These are phyloP conservation scores for Seiridium unicorne DNA, from an alignment of 2,329 filamentous ascomycete genomes.

Conservation along the genomic window DNA sequence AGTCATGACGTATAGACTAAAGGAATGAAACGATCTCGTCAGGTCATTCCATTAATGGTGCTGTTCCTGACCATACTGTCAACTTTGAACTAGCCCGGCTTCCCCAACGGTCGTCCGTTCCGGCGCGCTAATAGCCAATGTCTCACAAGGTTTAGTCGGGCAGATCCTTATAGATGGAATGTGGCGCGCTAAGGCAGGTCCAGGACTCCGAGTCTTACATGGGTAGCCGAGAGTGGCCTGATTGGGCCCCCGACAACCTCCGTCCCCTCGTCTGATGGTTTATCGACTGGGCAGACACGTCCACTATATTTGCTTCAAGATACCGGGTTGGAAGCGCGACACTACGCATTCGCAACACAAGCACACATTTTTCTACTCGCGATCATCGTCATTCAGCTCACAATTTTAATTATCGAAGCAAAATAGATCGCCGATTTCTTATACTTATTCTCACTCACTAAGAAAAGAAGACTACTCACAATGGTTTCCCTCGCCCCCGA, in stretches of 20 bases:
- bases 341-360: not conserved
- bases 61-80: too few relatives aligned
- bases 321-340: not conserved
- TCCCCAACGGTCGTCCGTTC: slow-evolving; percentile 5
- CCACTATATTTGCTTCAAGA: not conserved
- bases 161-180: not conserved
- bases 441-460: not conserved
- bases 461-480: slow-evolving; percentile 2
- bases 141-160: not conserved
- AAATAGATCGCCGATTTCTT: not conserved
- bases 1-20: too few relatives aligned
- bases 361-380: not conserved
- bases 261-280: not conserved
- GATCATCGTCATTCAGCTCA: not conserved
- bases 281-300: too few relatives aligned
- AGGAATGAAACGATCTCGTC: too few relatives aligned
- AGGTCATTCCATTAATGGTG: too few relatives aligned
- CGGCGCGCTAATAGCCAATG: not conserved
- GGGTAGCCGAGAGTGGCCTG: not conserved
- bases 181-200: not conserved
- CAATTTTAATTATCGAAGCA: not conserved
- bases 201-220: not conserved
- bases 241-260: not conserved
- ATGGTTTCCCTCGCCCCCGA: slow-evolving; percentile 19
- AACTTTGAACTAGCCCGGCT: not conserved